A percentile compares a stretch with the other conserved stretches of the same genome.
phyloP scores from a whole-genome alignment of 306 rosid genomes.

The Cicer arietinum region DNA sequence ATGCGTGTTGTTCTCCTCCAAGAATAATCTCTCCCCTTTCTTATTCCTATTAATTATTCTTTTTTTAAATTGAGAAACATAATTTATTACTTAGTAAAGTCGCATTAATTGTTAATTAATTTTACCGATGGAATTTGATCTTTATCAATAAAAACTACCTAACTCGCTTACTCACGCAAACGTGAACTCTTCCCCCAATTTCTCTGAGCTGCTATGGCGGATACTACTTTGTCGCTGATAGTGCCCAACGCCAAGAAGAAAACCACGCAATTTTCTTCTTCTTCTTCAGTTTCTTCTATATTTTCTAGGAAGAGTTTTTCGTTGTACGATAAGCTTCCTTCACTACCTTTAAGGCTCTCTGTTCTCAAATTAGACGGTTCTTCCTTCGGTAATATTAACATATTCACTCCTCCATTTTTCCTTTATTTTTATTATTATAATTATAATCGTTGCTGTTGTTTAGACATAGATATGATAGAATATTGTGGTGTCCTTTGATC shows the following conservation, averaged over 20 bases:
- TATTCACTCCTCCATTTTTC: not conserved
- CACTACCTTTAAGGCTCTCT: slow-evolving; percentile 77
- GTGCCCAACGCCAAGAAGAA: slow-evolving; percentile 10
- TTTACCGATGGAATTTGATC: too few relatives aligned
- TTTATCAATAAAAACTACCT: too few relatives aligned
- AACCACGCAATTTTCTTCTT: slow-evolving; percentile 40
- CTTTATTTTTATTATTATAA: too few relatives aligned
- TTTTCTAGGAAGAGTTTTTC: slow-evolving; percentile 52
- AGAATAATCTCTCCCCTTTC: slow-evolving; percentile 51
- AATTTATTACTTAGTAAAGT: too few relatives aligned
- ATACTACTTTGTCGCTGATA: slow-evolving; percentile 8
- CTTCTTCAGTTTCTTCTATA: slow-evolving; percentile 54
- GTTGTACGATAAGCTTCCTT: slow-evolving; percentile 62
- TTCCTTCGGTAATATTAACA: slow-evolving; percentile 54
- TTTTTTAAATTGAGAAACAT: too few relatives aligned
- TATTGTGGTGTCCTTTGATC: too few relatives aligned
- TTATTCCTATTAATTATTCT: too few relatives aligned
- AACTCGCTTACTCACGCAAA: not conserved
- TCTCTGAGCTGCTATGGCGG: slow-evolving; percentile 34
- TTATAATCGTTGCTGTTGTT: too few relatives aligned
- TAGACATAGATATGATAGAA: too few relatives aligned
- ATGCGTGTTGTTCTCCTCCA: slow-evolving; percentile 60
- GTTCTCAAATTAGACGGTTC: slow-evolving; percentile 90
- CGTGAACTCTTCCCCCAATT: not conserved
- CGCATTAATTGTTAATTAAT: too few relatives aligned